Base-by-base conservation (phyloP, 441 rosid genomes). In the Flueggea neowawraea region DNA sequence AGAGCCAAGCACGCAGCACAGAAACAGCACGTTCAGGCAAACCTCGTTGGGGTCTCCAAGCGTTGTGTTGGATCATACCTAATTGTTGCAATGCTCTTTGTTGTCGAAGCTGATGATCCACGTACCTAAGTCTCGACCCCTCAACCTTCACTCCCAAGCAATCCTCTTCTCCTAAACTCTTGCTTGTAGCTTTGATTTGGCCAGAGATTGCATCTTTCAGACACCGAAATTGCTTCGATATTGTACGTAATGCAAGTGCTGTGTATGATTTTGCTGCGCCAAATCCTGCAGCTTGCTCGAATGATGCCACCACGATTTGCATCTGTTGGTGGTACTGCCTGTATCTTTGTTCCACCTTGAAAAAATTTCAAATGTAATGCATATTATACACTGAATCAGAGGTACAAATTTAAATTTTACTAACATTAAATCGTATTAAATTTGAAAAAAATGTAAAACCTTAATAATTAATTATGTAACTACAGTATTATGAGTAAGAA, bases 1-100 rank as follows among this genome's bases (percentile, higher is more conserved):
- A 88, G 64, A 88, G 95, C 95, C 91, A 88, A 72, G 91, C 85
- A 7, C 95, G 89, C 45, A 88, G 95, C 53, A 82, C 79, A 10
- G 95, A 79, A 43, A 88, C 95, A 51, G 95, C 82, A 53, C 84
- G 76, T 57, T 88, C 95, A 5, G 95, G 95, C 54, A 88, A 66
- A n/a, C 95, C 95, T 71, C 91, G 66, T 58, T 85, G 91, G 6
- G 91, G 86, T 62, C 91, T 79, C 91, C 91, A 88, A 52, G 78
- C 80, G 43, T 84, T 78, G 53, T 81, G 80, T 22, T 79, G 85
- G 65, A 72, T 62, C 77, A 80, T 69, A 52, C 84, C 83, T 56
- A 84, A 36, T 51, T 72, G 76, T 3, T 76, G 76, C n/a, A 72
- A 64, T n/a, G 61, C 72, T 50, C 74, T 49, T 51, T 83, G 87